These are phyloP conservation scores for Shiraia bambusicola DNA, from an alignment of 2,329 filamentous ascomycete species.

Conservation along the genomic window DNA sequence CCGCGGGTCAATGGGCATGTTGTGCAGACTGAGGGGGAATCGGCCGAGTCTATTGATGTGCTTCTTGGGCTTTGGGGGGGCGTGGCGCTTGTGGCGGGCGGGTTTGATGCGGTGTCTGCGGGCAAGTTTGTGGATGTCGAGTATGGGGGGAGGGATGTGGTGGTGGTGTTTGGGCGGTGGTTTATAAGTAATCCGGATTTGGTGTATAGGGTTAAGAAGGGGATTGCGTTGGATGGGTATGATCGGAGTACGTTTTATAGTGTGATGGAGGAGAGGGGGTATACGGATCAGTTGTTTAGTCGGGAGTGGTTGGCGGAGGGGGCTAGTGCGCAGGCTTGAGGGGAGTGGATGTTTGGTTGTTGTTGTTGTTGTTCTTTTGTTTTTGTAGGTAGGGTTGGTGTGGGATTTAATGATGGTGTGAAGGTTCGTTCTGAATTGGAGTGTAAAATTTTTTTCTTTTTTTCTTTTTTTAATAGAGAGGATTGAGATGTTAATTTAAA, in stretches of 20 bases:
- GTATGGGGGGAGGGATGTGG: conserved; percentile 48
- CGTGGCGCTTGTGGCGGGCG: conserved; percentile 46
- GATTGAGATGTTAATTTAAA: too few relatives aligned
- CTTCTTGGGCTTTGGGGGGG: conserved; percentile 27
- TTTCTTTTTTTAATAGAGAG: too few relatives aligned
- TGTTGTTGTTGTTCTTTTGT: too few relatives aligned
- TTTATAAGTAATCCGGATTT: conserved; percentile 55
- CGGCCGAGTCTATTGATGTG: conserved; percentile 26
- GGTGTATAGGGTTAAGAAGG: conserved; percentile 48
- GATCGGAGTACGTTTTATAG: conserved; percentile 51
- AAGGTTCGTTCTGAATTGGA: too few relatives aligned
- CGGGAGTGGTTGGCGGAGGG: conserved; percentile 18
- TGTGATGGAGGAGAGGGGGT: conserved; percentile 39
- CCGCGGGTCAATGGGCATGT: conserved; percentile 53
- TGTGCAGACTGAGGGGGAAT: conserved; percentile 28
- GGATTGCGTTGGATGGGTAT: conserved; percentile 49
- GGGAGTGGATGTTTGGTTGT: background rate
- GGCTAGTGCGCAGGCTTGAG: conserved; percentile 3
- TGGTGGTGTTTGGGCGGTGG: conserved; percentile 51
- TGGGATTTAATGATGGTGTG: too few relatives aligned
- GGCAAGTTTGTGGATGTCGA: conserved; percentile 43
- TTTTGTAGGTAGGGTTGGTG: too few relatives aligned
- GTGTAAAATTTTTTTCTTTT: too few relatives aligned
- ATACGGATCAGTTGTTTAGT: conserved; percentile 43
- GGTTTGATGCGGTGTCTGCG: conserved; percentile 45